These are phyloP conservation scores for Cytidiella melzeri DNA, from an alignment of 768 basidiomycete species.

Conservation along the genomic window DNA sequence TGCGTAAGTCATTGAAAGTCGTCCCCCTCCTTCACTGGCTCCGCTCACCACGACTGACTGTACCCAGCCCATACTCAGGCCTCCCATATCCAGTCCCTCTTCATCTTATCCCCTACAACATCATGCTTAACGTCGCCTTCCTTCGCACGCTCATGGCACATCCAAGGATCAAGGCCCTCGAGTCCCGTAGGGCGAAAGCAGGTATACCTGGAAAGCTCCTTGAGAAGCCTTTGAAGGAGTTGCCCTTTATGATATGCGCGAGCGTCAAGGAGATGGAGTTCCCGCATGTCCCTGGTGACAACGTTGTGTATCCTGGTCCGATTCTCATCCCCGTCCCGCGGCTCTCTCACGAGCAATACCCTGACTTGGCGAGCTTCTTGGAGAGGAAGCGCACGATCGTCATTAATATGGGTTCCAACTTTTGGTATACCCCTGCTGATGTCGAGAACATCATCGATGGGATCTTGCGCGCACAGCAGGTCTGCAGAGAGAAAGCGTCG, in stretches of 20 bases:
- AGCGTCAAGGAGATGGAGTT: constrained; percentile 7
- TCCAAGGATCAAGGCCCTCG: neutral
- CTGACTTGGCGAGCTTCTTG: neutral
- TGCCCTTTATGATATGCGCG: constrained; percentile 4
- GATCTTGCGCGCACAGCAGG: neutral
- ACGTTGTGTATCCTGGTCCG: neutral
- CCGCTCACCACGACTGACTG: neutral
- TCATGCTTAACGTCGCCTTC: constrained; percentile 2
- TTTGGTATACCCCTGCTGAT: constrained; percentile 1
- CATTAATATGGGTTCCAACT: constrained; percentile 5
- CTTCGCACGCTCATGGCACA: neutral
- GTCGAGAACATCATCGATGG: constrained; percentile 1
- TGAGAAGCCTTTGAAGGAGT: neutral
- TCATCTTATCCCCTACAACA: neutral
- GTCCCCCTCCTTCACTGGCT: neutral
- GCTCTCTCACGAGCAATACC: neutral
- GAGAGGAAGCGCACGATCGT: neutral
- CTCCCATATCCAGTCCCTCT: constrained; percentile 5
- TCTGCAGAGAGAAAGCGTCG: neutral
- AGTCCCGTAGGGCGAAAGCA: neutral
- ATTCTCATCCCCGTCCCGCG: neutral
- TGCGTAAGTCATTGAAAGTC: constrained; percentile 6
- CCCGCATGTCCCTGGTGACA: neutral
- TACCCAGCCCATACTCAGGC: constrained; percentile 1
- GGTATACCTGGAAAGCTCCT: constrained; percentile 3